These are phyloP conservation scores for Pseudogymnoascus sp. DNA, from an alignment of 2,329 filamentous ascomycete genomes.

Conservation along the genomic window DNA sequence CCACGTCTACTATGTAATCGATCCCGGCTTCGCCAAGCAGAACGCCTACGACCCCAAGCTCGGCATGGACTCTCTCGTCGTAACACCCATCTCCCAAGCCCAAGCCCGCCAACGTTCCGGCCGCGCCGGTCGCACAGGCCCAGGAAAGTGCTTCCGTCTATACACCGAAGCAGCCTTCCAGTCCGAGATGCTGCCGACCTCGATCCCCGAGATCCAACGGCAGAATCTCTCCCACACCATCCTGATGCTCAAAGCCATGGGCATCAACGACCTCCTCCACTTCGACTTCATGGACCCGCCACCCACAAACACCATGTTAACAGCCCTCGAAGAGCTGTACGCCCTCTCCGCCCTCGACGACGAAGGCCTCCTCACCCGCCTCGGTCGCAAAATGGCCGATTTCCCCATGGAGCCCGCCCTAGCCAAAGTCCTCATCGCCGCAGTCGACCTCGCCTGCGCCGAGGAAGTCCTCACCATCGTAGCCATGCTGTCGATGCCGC, in stretches of 20 bases:
- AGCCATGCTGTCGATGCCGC: conserved; percentile 81
- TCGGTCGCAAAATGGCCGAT: conserved; percentile 95
- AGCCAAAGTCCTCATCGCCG: conserved; percentile 81
- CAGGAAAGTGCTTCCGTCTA: conserved; percentile 89
- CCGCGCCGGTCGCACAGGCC: conserved; percentile 85
- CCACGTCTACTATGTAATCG: conserved; percentile 93
- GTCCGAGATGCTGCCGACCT: conserved; percentile 92
- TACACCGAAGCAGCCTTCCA: conserved; percentile 96
- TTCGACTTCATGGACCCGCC: conserved; percentile 99
- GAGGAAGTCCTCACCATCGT: conserved; percentile 94
- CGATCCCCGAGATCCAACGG: conserved; percentile 91
- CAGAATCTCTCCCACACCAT: conserved; percentile 91
- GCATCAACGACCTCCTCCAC: conserved; percentile 92
- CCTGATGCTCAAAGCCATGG: conserved; percentile 97
- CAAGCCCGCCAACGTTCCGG: conserved; percentile 93
- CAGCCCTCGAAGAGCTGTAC: conserved; percentile 90
- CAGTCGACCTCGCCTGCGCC: conserved; percentile 78
- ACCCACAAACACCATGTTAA: conserved; percentile 95
- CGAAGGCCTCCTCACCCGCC: conserved; percentile 82
- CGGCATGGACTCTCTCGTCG: conserved; percentile 92
- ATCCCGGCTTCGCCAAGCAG: conserved; percentile 96
- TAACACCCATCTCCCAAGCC: conserved; percentile 93
- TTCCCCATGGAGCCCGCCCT: conserved; percentile 95
- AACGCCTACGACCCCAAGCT: conserved; percentile 95
- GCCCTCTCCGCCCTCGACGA: conserved; percentile 86